These are phyloP conservation scores for Pseudocercospora macadamiae DNA, from an alignment of 2,329 filamentous ascomycete genomes.

Conservation along the genomic window DNA sequence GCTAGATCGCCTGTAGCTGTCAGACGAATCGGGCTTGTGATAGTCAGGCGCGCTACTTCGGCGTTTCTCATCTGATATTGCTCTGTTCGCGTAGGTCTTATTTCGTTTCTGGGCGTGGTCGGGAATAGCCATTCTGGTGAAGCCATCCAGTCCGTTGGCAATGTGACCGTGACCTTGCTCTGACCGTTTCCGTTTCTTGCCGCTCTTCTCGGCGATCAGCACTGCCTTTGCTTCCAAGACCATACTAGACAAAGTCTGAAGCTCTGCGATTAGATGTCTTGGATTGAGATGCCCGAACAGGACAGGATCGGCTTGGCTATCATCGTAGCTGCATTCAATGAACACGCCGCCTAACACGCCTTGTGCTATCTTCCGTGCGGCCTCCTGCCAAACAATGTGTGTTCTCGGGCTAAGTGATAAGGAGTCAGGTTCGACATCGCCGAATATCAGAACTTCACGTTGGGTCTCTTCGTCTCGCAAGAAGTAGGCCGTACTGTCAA, in stretches of 20 bases:
- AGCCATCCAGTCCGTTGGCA: slow-evolving; percentile 39
- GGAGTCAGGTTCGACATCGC: slow-evolving; percentile 91
- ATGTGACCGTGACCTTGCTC: slow-evolving; percentile 28
- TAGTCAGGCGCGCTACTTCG: slow-evolving; percentile 24
- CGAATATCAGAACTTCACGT: slow-evolving; percentile 87
- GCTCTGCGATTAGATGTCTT: slow-evolving; percentile 76
- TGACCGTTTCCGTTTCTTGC: slow-evolving; percentile 66
- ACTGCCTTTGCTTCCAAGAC: slow-evolving; percentile 58
- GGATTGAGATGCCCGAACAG: slow-evolving; percentile 91
- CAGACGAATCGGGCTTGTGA: background rate
- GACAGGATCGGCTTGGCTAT: slow-evolving; percentile 73
- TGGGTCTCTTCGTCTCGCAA: slow-evolving; percentile 65
- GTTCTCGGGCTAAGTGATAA: slow-evolving; percentile 82
- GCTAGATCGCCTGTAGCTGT: background rate
- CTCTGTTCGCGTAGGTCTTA: slow-evolving; percentile 33
- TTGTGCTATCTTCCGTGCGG: slow-evolving; percentile 77
- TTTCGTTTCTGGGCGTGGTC: slow-evolving; percentile 39
- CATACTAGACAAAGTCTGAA: slow-evolving; percentile 70
- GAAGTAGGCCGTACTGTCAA: slow-evolving; percentile 92
- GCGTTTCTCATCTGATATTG: slow-evolving; percentile 22
- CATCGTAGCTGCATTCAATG: slow-evolving; percentile 93
- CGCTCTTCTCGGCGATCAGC: slow-evolving; percentile 46
- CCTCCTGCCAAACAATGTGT: slow-evolving; percentile 80
- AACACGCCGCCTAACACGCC: slow-evolving; percentile 80
- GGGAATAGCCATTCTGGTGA: slow-evolving; percentile 27